Evolutionary conservation across 352 stramenopile species (phyloP).

Genomic region (Pythium graminicola): DNA sequence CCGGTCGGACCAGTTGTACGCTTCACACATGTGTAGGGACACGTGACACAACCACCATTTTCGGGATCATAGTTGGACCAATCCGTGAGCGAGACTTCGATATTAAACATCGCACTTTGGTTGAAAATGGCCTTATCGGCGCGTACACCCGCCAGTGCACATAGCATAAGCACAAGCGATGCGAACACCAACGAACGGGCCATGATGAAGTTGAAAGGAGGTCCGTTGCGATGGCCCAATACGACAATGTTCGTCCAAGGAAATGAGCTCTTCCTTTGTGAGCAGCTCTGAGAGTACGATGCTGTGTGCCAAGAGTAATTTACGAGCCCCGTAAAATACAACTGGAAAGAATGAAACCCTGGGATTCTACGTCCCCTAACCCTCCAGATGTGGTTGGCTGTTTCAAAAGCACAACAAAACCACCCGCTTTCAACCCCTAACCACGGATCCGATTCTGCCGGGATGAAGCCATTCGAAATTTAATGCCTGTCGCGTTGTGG

Average conservation of each 20-base stretch:
- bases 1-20: slow-evolving; percentile 63
- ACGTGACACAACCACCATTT: slow-evolving; percentile 78
- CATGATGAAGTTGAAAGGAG: slow-evolving; percentile 7
- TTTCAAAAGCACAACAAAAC: slow-evolving; percentile 8
- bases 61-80: slow-evolving; percentile 81
- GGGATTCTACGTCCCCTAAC: slow-evolving; percentile 20
- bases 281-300: neutral
- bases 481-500: neutral
- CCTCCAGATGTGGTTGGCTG: slow-evolving; percentile 5
- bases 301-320: slow-evolving; percentile 1
- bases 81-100: slow-evolving; percentile 62
- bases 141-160: slow-evolving; percentile 2
- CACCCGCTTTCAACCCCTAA: slow-evolving; percentile 7
- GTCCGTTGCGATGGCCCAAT: slow-evolving; percentile 11
- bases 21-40: slow-evolving; percentile 80
- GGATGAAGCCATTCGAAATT: slow-evolving; percentile 10
- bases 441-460: slow-evolving; percentile 2
- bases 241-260: slow-evolving; percentile 16
- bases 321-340: slow-evolving; percentile 13
- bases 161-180: slow-evolving; percentile 23
- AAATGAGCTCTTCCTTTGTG: slow-evolving; percentile 13
- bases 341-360: slow-evolving; percentile 12
- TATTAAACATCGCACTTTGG: slow-evolving; percentile 55
- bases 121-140: slow-evolving; percentile 47
- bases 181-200: slow-evolving; percentile 18